phyloP scores from a whole-genome alignment of 2,329 filamentous ascomycete genomes.

The Aureobasidium lini region DNA sequence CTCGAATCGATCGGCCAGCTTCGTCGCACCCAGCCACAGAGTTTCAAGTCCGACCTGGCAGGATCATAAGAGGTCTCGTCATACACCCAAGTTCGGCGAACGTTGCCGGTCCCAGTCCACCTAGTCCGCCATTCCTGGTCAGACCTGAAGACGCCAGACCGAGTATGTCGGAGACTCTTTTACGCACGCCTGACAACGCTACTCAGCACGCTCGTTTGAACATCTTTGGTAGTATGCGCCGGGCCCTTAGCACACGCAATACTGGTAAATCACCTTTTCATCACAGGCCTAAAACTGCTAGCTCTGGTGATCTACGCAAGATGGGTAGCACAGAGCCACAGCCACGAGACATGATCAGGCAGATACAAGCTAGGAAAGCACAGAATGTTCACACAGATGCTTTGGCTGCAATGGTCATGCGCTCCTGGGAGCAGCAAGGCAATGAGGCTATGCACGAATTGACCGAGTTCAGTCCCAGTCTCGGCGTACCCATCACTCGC shows the following conservation, averaged over 20 bases:
- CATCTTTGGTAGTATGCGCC: conserved; percentile 38
- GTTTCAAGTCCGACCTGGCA: conserved; percentile 49
- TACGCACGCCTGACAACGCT: background rate
- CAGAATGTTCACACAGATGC: conserved; percentile 11
- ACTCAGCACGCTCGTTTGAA: conserved; percentile 3
- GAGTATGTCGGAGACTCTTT: background rate
- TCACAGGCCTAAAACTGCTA: conserved; percentile 18
- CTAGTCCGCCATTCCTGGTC: conserved; percentile 38
- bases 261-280: conserved; percentile 15
- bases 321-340: conserved; percentile 19
- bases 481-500: background rate
- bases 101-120: conserved; percentile 49
- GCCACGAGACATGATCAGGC: conserved; percentile 16
- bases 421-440: conserved; percentile 9
- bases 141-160: background rate
- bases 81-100: conserved; percentile 76
- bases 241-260: conserved; percentile 58
- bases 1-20: conserved; percentile 47
- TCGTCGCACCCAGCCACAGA: conserved; percentile 18
- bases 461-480: background rate
- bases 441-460: background rate
- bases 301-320: conserved; percentile 22
- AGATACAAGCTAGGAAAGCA: conserved; percentile 11
- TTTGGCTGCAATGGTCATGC: conserved; percentile 13
- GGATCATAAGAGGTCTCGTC: conserved; percentile 77